Evolutionary conservation across 345 rosid genomes (phyloP).

Genomic region (Populus pruinosa): DNA sequence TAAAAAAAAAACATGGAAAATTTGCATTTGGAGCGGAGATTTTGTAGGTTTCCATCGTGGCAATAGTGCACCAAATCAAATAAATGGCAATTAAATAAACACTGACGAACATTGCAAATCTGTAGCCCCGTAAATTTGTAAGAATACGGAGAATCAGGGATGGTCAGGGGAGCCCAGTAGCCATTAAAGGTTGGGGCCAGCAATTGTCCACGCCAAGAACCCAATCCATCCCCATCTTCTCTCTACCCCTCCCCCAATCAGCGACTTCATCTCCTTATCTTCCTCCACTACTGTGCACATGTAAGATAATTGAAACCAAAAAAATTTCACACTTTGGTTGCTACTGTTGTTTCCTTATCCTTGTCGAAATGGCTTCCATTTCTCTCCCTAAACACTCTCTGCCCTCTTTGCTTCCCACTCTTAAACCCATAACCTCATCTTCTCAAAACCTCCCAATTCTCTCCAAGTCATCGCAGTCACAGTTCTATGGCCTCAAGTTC

Average conservation of each 20-base stretch:
- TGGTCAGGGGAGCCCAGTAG: background rate
- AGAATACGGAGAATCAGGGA: background rate
- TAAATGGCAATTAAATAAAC: background rate
- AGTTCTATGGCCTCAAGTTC: conserved; percentile 56
- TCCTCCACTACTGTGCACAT: background rate
- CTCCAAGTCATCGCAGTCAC: conserved; percentile 59
- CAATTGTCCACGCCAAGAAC: conserved; percentile 38
- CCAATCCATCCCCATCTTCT: conserved; percentile 17
- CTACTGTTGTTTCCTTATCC: background rate
- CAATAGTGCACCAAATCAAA: background rate
- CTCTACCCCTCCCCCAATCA: background rate
- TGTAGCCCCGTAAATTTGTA: background rate
- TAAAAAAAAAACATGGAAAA: background rate
- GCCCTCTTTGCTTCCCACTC: conserved; percentile 30
- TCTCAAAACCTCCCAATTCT: conserved; percentile 25
- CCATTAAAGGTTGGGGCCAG: conserved; percentile 30
- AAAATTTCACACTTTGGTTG: background rate
- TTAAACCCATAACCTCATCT: conserved; percentile 27
- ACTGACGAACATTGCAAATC: background rate
- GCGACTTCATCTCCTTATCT: conserved; percentile 22
- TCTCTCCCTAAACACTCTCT: conserved; percentile 37
- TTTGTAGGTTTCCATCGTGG: background rate
- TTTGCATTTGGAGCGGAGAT: background rate
- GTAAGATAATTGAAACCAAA: background rate
- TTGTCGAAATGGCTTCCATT: conserved; percentile 44